These are phyloP conservation scores for Coniochaeta pulveracea DNA, from an alignment of 2,329 filamentous ascomycete species.

Conservation along the genomic window DNA sequence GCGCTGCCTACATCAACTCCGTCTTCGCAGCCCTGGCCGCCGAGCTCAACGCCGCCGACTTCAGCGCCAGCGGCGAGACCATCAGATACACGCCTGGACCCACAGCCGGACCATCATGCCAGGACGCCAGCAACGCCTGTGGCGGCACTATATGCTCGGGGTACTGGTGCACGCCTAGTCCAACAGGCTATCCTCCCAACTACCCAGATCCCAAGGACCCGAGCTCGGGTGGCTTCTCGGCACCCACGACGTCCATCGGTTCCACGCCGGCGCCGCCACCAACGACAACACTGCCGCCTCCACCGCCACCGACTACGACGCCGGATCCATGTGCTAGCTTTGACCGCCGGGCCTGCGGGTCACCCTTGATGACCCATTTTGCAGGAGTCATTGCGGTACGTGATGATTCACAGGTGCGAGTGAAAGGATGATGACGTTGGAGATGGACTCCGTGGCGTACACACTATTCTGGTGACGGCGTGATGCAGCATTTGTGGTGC, in stretches of 20 bases:
- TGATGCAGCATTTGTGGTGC: too few species aligned
- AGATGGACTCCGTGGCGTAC: too few species aligned
- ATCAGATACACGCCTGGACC: not conserved
- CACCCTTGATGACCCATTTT: too few species aligned
- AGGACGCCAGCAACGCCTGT: not conserved
- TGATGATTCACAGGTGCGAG: too few species aligned
- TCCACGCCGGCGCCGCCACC: not conserved
- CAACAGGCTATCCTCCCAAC: not conserved
- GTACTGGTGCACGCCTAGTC: not conserved
- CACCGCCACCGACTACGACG: not conserved
- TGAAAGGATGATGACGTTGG: too few species aligned
- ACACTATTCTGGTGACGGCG: too few species aligned
- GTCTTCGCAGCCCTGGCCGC: too few species aligned
- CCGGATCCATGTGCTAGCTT: too few species aligned
- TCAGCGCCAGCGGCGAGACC: not conserved
- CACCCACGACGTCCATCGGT: not conserved
- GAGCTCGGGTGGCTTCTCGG: not conserved
- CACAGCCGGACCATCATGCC: not conserved
- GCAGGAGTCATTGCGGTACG: too few species aligned
- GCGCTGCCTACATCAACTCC: too few species aligned
- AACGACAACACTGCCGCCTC: not conserved
- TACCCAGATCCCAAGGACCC: not conserved
- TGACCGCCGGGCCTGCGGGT: too few species aligned
- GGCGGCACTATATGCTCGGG: not conserved
- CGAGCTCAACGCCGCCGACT: too few species aligned